Evolutionary conservation across 768 basidiomycete species (phyloP).

Genomic region (Hortiboletus campestris): DNA sequence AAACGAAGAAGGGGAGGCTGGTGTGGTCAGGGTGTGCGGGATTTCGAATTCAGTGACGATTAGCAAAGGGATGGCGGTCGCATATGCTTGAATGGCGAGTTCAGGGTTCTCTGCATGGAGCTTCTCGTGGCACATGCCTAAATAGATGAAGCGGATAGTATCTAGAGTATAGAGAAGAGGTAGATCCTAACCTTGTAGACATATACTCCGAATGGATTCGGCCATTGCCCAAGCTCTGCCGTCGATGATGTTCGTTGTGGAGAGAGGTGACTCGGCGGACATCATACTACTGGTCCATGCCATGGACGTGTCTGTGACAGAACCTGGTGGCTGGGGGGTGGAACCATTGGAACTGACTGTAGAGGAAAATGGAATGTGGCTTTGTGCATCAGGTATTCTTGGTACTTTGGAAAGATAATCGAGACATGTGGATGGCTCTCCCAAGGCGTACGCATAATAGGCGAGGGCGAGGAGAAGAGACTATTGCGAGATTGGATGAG

Average conservation of each 20-base stretch:
- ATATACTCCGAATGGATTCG: slow-evolving; percentile 73
- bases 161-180: not conserved
- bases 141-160: not conserved
- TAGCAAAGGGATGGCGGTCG: slow-evolving; percentile 54
- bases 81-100: slow-evolving; percentile 57
- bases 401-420: slow-evolving; percentile 54
- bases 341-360: slow-evolving; percentile 42
- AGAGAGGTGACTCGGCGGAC: slow-evolving; percentile 40
- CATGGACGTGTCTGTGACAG: slow-evolving; percentile 39
- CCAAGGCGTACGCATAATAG: slow-evolving; percentile 78
- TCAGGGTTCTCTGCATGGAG: slow-evolving; percentile 47
- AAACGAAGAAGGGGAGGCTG: slow-evolving; percentile 47
- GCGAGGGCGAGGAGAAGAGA: slow-evolving; percentile 67
- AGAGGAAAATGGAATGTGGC: slow-evolving; percentile 47
- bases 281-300: slow-evolving; percentile 52
- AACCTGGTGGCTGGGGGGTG: slow-evolving; percentile 36
- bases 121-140: slow-evolving; percentile 78
- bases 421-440: slow-evolving; percentile 63
- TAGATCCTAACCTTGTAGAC: slow-evolving; percentile 63
- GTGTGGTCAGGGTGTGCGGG: slow-evolving; percentile 30
- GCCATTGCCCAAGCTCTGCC: slow-evolving; percentile 70
- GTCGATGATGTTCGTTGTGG: slow-evolving; percentile 57
- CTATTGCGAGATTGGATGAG: slow-evolving; percentile 37
- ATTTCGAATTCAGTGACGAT: slow-evolving; percentile 47
- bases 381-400: slow-evolving; percentile 51